Evolutionary conservation across 805 yeast genomes (phyloP).

Genomic region (Babjeviella inositovora): DNA sequence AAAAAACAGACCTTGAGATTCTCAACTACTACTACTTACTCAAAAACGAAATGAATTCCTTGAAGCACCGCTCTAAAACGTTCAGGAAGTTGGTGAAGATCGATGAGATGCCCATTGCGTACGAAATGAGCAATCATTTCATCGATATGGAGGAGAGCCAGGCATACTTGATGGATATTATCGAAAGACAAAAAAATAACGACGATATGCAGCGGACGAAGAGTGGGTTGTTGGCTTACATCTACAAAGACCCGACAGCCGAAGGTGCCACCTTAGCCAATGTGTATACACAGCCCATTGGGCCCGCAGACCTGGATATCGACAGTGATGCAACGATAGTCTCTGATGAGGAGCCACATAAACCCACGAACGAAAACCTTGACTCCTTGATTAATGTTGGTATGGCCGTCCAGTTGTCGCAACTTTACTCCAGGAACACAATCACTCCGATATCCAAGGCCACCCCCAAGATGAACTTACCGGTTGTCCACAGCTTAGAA

Average conservation of each 20-base stretch:
- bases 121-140: slow-evolving; percentile 29
- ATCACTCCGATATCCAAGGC: too few relatives aligned
- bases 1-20: slow-evolving; percentile 27
- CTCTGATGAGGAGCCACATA: too few relatives aligned
- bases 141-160: slow-evolving; percentile 26
- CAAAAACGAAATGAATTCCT: slow-evolving; percentile 8
- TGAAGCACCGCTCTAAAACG: slow-evolving; percentile 7
- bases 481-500: too few relatives aligned
- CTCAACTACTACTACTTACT: slow-evolving; percentile 23
- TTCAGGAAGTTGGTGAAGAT: slow-evolving; percentile 13
- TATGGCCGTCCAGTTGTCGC: too few relatives aligned
- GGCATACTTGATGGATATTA: slow-evolving; percentile 8
- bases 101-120: slow-evolving; percentile 31
- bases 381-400: too few relatives aligned
- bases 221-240: too few relatives aligned
- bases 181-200: slow-evolving; percentile 6
- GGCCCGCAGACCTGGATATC: neutral
- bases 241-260: too few relatives aligned
- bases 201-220: slow-evolving; percentile 1
- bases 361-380: too few relatives aligned
- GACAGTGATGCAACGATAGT: slow-evolving; percentile 1
- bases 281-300: neutral
- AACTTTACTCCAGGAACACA: too few relatives aligned
- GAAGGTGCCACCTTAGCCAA: neutral
- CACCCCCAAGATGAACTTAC: too few relatives aligned